Evolutionary conservation across 352 stramenopile species (phyloP).

Genomic region (Pythium vanterpoolii): DNA sequence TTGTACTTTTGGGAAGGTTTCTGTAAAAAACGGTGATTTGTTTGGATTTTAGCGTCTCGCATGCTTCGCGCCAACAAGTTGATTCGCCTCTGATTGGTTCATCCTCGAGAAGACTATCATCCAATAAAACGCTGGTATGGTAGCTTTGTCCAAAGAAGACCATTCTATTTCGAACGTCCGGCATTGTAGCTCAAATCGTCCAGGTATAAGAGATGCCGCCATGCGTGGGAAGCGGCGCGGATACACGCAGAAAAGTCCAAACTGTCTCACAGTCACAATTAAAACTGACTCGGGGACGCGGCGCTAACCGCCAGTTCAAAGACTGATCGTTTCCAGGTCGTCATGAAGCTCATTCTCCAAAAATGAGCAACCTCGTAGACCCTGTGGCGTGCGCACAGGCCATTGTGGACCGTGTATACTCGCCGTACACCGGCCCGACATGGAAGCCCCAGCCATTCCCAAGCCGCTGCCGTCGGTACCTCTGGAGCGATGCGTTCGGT

Average conservation of each 20-base stretch:
- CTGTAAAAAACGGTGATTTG: too few relatives aligned
- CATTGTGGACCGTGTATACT: conserved; percentile 29
- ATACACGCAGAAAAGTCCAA: too few relatives aligned
- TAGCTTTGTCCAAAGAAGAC: background rate
- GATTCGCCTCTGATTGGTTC: background rate
- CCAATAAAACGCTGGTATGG: background rate
- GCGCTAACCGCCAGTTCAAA: background rate
- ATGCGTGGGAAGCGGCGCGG: background rate
- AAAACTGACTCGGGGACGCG: background rate
- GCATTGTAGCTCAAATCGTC: too few relatives aligned
- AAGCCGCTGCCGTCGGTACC: conserved; percentile 22
- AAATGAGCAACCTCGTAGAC: background rate
- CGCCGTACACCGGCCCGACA: conserved; percentile 21
- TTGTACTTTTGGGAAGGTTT: too few relatives aligned
- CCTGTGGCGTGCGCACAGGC: conserved; percentile 7
- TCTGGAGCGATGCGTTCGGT: conserved; percentile 38
- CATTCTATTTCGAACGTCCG: conserved; percentile 1
- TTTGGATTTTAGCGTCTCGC: too few relatives aligned
- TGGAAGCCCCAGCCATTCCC: conserved; percentile 25
- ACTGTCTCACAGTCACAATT: too few relatives aligned
- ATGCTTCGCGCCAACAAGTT: background rate
- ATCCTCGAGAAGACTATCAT: background rate
- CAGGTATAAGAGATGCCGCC: background rate
- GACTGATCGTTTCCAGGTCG: background rate
- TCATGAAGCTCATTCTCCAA: background rate